phyloP scores from a whole-genome alignment of 2,329 filamentous ascomycete species.

The Pyrenophora teres region DNA sequence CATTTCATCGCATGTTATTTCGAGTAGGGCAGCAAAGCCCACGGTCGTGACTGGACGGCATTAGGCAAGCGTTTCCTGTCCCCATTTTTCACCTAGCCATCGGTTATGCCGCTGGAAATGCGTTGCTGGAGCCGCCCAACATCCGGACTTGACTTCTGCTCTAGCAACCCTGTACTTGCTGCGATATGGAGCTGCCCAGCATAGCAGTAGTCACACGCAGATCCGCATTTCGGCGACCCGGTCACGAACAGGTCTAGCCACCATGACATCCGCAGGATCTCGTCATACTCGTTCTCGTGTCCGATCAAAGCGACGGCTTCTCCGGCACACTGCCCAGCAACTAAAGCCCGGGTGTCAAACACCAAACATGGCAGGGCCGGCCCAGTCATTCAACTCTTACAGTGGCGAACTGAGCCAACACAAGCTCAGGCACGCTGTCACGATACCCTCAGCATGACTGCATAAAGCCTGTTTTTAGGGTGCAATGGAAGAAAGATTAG shows the following conservation, averaged over 20 bases:
- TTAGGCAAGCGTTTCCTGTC: no score
- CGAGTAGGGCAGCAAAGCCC: background rate
- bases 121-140: background rate
- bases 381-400: background rate
- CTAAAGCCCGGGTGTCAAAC: slow-evolving; percentile 2
- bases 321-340: slow-evolving; percentile 4
- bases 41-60: no score
- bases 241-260: slow-evolving; percentile 6
- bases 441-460: background rate
- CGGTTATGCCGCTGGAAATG: no score
- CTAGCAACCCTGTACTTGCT: no score
- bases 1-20: background rate
- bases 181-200: background rate
- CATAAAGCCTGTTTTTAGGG: background rate
- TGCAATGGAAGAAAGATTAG: background rate
- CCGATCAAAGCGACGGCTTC: slow-evolving; percentile 11
- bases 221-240: slow-evolving; percentile 1
- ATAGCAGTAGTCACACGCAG: background rate
- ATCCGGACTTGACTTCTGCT: background rate
- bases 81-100: no score
- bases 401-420: background rate
- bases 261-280: slow-evolving; percentile 21
- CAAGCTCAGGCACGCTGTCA: background rate
- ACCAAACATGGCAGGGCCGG: background rate
- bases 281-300: slow-evolving; percentile 21